Evolutionary conservation across 2,329 filamentous ascomycete species (phyloP), one percentile per base, ranked within the genome.

Genomic region (Clonostachys rhizophaga): DNA sequence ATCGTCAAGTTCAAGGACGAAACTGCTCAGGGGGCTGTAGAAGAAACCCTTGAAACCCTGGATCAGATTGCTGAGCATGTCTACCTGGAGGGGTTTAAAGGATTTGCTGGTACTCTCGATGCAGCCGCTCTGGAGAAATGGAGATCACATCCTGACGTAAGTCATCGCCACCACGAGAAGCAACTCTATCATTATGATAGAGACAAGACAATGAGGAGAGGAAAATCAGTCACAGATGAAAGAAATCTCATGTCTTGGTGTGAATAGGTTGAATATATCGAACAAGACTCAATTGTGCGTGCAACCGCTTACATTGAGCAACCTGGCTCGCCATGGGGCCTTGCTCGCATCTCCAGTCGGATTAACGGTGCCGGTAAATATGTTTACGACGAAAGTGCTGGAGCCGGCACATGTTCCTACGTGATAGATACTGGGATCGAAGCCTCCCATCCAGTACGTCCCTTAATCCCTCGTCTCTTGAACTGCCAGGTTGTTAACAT

Each of bases 241-340:
- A 36, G 17, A 17, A 18, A 30, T 37, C 18, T 14, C 35, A 18
- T 34, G 5, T n/a, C 2, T 30, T 30, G 42, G 36, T 33, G 35
- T 12, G 14, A 24, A 30, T 17, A 55, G 52, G 63, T 68, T 34
- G 58, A 61, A 5, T 68, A 63, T 47, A 54, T 70, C 10, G 65
- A 70, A 55, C 61, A 62, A 34, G 65, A 71, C 43, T 55, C 52
- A 33, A 49, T 55, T 14, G 55, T 69, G 35, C 56, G 18, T 13
- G 39, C 39, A 13, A 41, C 34, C 11, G 40, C 45, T 24, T 42
- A 34, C 17, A 37, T 47, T n/a, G 49, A 50, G 6, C 55, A 59
- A 48, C 20, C 30, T 12, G 43, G 40, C 13, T n/a, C 43, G 12
- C 47, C 54, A 17, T 57, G 55, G 53, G 52, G 53, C 18, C 54